Evolutionary conservation across 805 yeast genomes (phyloP).

Genomic region (Kodamaea jinghongensis): DNA sequence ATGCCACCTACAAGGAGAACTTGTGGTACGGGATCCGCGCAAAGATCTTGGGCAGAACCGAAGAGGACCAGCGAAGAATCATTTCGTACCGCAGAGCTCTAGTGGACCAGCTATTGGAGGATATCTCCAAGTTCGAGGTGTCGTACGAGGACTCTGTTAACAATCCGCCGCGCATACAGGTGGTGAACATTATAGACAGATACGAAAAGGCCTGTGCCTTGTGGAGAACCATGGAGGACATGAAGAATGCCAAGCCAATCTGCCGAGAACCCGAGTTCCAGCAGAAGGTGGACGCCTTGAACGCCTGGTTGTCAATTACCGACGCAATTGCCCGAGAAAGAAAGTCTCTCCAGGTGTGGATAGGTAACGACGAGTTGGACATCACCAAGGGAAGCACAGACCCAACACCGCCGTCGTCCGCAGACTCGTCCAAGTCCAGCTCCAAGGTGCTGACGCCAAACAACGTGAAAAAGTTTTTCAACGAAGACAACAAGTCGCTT

Average conservation of each 20-base stretch:
- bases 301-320: constrained; percentile 79
- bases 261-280: constrained; percentile 64
- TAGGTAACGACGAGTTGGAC: constrained; percentile 78
- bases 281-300: constrained; percentile 67
- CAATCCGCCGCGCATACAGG: constrained; percentile 42
- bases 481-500: constrained; percentile 62
- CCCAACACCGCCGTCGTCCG: constrained; percentile 12
- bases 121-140: constrained; percentile 62
- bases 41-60: constrained; percentile 73
- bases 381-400: constrained; percentile 41
- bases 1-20: constrained; percentile 61
- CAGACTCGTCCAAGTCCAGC: constrained; percentile 14
- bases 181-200: constrained; percentile 53
- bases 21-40: constrained; percentile 89
- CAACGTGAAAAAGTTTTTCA: constrained; percentile 37
- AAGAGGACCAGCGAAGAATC: constrained; percentile 71
- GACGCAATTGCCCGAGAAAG: constrained; percentile 64
- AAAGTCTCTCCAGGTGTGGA: constrained; percentile 67
- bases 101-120: constrained; percentile 71
- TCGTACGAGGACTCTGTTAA: constrained; percentile 35
- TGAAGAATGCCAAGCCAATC: constrained; percentile 75
- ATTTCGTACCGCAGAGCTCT: constrained; percentile 66
- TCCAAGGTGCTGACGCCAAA: constrained; percentile 15
- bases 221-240: constrained; percentile 77
- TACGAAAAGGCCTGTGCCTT: constrained; percentile 67